Evolutionary conservation across 169 alveolate species (phyloP), one percentile per base, ranked within the genome.

Genomic region (Plasmodium cynomolgi): DNA sequence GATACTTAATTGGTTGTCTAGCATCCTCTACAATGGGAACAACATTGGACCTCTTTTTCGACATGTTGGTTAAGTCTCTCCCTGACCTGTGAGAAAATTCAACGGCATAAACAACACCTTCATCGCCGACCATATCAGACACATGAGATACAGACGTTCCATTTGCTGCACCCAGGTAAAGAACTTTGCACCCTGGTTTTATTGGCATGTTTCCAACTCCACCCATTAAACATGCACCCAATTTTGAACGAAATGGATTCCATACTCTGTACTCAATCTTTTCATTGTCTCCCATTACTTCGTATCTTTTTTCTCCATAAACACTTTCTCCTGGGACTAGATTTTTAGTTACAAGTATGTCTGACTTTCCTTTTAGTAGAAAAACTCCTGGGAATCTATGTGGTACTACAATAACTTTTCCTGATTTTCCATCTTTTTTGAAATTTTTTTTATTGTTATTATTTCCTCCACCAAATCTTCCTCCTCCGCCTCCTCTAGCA

Each of bases 1-100:
- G 96, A 94, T 99, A 99, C 93, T 98, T 98, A 93, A 97, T 98
- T 41, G 99, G 99, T 90, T 98, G 99, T 85, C 99, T 98, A 20
- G 99, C 99, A 93, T 99, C 99, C 95, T 99, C 99, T 37, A 99
- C 99, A 26, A 99, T 99, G 47, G 99, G 99, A 26, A 99, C 99
- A 77, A 99, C 98, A 95, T 99, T 99, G 62, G 99, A 98, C 92
- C 99, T 97, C 94, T 98, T 98, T 96, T 99, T 99, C 11, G 99
- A 99, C 97, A 99, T 98, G 97, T 99, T 99, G 31, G 99, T 99
- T 84, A 99, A 95, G 95, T 99, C 99, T 83, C 99, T 97, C 37
- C 99, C 99, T 8, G 99, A 98, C 72, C 99, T 97, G 92, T 99
- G 99, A 11, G 99, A 98, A 95, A 99, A 99, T 96, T 99, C 99